Evolutionary conservation across 441 rosid species (phyloP).

Genomic region (Aquilaria agallochum): DNA sequence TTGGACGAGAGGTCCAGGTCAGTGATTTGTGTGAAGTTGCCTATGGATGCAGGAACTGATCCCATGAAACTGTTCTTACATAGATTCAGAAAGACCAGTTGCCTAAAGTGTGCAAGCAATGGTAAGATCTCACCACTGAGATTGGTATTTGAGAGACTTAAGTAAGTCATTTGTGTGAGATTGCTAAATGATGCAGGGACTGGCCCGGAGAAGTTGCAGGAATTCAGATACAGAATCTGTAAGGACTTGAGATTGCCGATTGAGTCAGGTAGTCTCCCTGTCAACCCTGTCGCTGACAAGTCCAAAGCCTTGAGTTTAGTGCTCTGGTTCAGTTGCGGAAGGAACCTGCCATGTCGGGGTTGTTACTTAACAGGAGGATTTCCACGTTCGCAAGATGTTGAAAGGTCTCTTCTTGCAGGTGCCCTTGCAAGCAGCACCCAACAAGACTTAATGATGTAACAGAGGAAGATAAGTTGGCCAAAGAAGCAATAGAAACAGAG

Average conservation of each 20-base stretch:
- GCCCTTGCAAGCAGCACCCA: no score
- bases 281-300: not conserved
- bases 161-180: not conserved
- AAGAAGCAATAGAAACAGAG: no score
- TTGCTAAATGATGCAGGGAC: not conserved
- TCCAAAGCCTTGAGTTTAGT: no score
- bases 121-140: not conserved
- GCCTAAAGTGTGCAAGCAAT: not conserved
- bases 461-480: no score
- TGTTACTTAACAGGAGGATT: no score
- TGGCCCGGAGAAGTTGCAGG: not conserved
- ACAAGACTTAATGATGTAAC: no score
- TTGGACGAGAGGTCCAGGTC: not conserved
- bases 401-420: no score
- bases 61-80: not conserved
- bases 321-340: no score
- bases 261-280: slow-evolving; percentile 2
- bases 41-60: not conserved
- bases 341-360: no score
- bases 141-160: not conserved
- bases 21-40: not conserved
- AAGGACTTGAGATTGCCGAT: not conserved
- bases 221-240: not conserved
- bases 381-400: no score
- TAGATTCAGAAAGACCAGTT: not conserved